Evolutionary conservation across 1,139 yeast species (phyloP).

Genomic region (Waltiozyma solani): DNA sequence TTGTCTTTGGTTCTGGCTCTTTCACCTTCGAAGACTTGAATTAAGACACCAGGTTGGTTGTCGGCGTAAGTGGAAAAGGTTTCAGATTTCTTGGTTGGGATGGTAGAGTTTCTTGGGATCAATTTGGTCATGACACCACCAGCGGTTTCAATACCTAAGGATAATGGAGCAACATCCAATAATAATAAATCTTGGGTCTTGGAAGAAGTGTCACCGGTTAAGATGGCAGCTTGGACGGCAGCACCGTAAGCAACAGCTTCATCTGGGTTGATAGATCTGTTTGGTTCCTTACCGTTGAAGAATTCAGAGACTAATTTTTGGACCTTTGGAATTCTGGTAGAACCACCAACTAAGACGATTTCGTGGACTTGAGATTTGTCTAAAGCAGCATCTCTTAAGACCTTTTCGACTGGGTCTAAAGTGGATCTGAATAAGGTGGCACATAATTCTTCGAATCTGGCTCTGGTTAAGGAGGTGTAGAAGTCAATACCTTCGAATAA

Average conservation of each 20-base stretch:
- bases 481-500: constrained; percentile 94
- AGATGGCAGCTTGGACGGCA: constrained; percentile 98
- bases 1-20: constrained; percentile 99
- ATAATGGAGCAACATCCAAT: constrained; percentile 97
- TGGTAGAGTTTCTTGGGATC: constrained; percentile 99
- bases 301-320: constrained; percentile 95
- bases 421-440: constrained; percentile 94
- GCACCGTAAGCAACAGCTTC: constrained; percentile 99
- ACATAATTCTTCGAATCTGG: constrained; percentile 97
- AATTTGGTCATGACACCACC: constrained; percentile 99
- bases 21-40: constrained; percentile 99
- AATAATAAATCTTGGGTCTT: constrained; percentile 96
- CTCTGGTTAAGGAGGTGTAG: constrained; percentile 96
- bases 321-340: constrained; percentile 99
- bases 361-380: constrained; percentile 86
- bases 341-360: constrained; percentile 98
- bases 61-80: constrained; percentile 99
- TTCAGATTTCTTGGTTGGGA: constrained; percentile 99
- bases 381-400: constrained; percentile 89
- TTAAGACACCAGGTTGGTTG: constrained; percentile 98
- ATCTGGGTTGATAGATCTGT: constrained; percentile 97
- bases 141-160: constrained; percentile 99
- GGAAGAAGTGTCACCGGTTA: constrained; percentile 94
- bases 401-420: constrained; percentile 96
- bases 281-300: constrained; percentile 97